Evolutionary conservation across 345 rosid species (phyloP).

Genomic region (Eucalyptus sideroxylon): DNA sequence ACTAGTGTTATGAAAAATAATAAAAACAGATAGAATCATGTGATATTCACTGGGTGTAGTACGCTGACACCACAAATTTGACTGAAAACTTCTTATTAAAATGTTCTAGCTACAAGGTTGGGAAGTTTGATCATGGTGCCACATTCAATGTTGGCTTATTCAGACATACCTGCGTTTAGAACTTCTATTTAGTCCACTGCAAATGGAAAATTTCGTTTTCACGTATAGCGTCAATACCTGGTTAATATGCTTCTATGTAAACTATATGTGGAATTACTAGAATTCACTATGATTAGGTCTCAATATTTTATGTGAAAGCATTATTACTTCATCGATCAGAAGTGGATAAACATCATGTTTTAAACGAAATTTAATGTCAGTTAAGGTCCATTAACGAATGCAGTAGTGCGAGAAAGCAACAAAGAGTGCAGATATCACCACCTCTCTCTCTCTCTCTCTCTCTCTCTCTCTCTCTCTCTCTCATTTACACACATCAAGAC

Average conservation of each 20-base stretch:
- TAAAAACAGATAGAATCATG: background rate
- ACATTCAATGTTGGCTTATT: background rate
- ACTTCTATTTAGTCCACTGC: background rate
- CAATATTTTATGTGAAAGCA: background rate
- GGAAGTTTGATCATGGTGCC: background rate
- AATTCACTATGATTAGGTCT: background rate
- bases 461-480: background rate
- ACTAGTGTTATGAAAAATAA: background rate
- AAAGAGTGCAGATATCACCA: background rate
- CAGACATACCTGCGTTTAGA: background rate
- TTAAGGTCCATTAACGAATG: background rate
- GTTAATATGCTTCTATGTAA: background rate
- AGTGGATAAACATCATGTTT: background rate
- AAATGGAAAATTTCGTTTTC: background rate
- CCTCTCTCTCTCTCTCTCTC: background rate
- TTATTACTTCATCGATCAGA: background rate
- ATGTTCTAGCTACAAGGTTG: background rate
- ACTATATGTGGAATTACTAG: background rate
- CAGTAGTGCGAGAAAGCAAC: background rate
- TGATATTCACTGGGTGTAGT: background rate
- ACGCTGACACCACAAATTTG: background rate
- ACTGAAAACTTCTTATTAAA: background rate
- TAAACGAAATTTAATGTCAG: background rate
- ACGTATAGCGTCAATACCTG: background rate
- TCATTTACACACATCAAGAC: background rate